Conservation (phyloP, 768 basidiomycete genomes). For the Candolleomyces efflorescens region DNA sequence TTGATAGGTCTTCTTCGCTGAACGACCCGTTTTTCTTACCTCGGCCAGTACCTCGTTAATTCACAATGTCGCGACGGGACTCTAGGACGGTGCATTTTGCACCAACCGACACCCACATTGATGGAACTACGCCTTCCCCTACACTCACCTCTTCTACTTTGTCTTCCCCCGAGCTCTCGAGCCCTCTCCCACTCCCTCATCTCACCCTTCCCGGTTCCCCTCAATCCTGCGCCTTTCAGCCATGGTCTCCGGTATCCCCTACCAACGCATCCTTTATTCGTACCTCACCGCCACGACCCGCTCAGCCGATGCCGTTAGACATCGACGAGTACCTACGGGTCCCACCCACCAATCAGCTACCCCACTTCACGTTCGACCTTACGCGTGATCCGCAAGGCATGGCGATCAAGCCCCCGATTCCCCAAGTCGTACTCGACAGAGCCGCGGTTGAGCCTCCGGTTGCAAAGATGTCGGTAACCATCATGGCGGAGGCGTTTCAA, state of each 20-base stretch:
- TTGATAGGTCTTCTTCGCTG: background rate
- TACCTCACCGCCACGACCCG: background rate
- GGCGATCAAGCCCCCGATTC: background rate
- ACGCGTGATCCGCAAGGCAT: background rate
- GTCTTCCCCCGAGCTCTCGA: background rate
- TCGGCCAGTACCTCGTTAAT: background rate
- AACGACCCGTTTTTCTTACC: background rate
- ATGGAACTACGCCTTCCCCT: background rate
- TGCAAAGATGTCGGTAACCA: background rate
- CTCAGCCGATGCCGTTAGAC: background rate
- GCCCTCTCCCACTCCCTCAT: background rate
- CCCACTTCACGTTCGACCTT: background rate
- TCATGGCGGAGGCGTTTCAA: background rate
- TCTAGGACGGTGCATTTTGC: background rate
- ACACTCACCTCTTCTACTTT: background rate
- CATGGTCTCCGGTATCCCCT: background rate
- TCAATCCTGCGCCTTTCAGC: background rate
- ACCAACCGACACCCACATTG: background rate
- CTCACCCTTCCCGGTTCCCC: background rate
- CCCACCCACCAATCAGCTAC: background rate
- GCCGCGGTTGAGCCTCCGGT: background rate
- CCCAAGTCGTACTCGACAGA: background rate
- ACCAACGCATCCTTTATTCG: too few species aligned
- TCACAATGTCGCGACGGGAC: background rate
- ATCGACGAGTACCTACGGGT: background rate